Evolutionary conservation across 2,329 filamentous ascomycete species (phyloP), one percentile per base, ranked within the genome.

Genomic region (Penicillium vulpinum): DNA sequence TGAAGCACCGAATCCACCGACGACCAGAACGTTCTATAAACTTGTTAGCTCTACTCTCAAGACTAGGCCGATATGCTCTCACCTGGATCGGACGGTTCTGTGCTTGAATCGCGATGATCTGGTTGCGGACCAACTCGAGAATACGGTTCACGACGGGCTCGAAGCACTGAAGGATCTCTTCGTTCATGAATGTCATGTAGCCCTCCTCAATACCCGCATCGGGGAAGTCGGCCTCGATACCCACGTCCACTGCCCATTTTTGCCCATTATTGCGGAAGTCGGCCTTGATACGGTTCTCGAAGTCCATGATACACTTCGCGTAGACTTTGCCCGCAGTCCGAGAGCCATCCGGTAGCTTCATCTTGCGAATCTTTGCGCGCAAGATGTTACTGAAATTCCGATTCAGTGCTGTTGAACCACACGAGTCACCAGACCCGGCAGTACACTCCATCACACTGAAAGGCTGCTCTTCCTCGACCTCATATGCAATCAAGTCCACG

Each of bases 221-320:
- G 38, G 93, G 93, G 80, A 95, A 97, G 72, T 97, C 94, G 41
- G 93, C 92, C 81, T 99, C 94, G 69, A 99, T 97, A 71, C 94
- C 94, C 48, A 99, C 94, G 73, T 99, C 94, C 21, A 97, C 92
- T 43, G 94, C 94, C 94, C 94, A 97, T 77, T 97, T 97, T 77
- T 97, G 93, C 48, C 93, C 92, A 75, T 97, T 97, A 81, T 97
- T 97, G 63, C 94, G 87, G 88, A 99, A 99, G 76, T 97, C 94
- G 48, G 94, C 94, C 83, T 99, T 99, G 84, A 99, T 97, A 75
- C 94, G 84, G 84, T 97, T 97, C 81, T 99, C 94, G 70, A 99
- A 99, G 78, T 99, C 94, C 93, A 97, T 97, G 77, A 99, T 97
- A 76, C 93, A 97, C 80, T 97, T 97, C 65, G 93, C 93, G 76